Base-by-base conservation (phyloP, 208 protist species). In the Naegleria gruberi region DNA sequence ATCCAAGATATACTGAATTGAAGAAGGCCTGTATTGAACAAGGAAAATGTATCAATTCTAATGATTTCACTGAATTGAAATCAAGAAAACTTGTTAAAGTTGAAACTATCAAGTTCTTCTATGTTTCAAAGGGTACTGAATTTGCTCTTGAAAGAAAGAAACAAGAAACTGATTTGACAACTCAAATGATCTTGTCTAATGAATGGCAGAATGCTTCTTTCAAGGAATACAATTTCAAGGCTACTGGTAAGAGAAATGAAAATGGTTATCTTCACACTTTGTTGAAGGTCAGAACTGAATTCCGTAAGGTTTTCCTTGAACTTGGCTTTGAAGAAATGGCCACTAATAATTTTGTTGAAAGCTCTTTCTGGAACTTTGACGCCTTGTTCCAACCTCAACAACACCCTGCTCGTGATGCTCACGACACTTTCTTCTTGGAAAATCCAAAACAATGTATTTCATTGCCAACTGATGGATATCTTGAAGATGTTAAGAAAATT, bases 321-420 rank as follows among this genome's bases (percentile, higher is more conserved):
- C 93, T 98, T n/a, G 98, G 97, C 47, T 99, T 99, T 94, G 94
- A 98, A 91, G 99, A 99, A 95, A 99, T 99, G 99, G 94, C 96
- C 57, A 99, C 99, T 42, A 96, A 98, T 91, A 95, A 97, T 86
- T 99, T 96, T 94, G 98, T 99, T 42, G 99, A 99, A 94, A 97
- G 94, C 77, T 99, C 97, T 40, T 99, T 99, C 95, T 99, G 99
- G 99, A 99, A 99, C 96, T 99, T 99, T 93, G 99, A 99, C 94
- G 94, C 99, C 10, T 96, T 99, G 77, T 99, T 99, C 93, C 98
- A 99, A 94, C 98, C 99, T 44, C 99, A 99, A 95, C 96, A 99
- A 93, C 99, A 99, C 94, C 99, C 99, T 19, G 99, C 98, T 10
- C 95, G 99, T 86, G 99, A 99, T 91, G 92, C 96, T 55, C 99